phyloP scores from a whole-genome alignment of 208 protist species.

The Novymonas esmeraldas region DNA sequence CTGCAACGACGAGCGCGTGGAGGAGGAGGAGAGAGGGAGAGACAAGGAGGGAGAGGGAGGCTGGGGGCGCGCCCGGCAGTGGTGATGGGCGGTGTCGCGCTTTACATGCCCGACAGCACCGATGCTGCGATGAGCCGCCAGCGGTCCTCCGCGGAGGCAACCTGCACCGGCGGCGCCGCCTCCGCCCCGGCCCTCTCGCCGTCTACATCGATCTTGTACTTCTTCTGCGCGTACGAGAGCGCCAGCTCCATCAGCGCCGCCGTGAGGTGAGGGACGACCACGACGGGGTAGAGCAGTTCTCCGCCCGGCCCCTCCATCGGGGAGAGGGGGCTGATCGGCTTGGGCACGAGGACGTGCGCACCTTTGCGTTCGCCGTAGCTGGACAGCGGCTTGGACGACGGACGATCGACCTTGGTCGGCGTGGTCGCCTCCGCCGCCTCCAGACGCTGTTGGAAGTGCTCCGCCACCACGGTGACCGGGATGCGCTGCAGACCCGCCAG shows the following conservation, averaged over 20 bases:
- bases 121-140: conserved; percentile 48
- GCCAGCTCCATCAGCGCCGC: conserved; percentile 48
- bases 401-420: conserved; percentile 16
- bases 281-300: conserved; percentile 42
- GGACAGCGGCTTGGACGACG: conserved; percentile 20
- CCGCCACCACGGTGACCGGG: conserved; percentile 21
- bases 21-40: not conserved
- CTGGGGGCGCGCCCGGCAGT: no score
- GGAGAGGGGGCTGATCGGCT: conserved; percentile 26
- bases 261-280: conserved; percentile 51
- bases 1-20: not conserved
- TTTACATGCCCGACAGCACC: conserved; percentile 53
- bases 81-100: no score
- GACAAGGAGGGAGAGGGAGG: not conserved
- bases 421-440: conserved; percentile 10
- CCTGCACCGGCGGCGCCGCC: conserved; percentile 15
- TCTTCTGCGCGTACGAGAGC: conserved; percentile 67
- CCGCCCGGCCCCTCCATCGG: conserved; percentile 21
- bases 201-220: conserved; percentile 71
- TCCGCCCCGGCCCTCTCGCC: conserved; percentile 50
- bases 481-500: conserved; percentile 10
- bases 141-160: conserved; percentile 21
- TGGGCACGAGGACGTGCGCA: conserved; percentile 17
- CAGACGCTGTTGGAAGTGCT: conserved; percentile 29
- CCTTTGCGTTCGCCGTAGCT: conserved; percentile 29